Percentiles rank a stretch among this genome's conserved stretches.
phyloP scores from a whole-genome alignment of 768 basidiomycete genomes.

The Auriculariales sp. region DNA sequence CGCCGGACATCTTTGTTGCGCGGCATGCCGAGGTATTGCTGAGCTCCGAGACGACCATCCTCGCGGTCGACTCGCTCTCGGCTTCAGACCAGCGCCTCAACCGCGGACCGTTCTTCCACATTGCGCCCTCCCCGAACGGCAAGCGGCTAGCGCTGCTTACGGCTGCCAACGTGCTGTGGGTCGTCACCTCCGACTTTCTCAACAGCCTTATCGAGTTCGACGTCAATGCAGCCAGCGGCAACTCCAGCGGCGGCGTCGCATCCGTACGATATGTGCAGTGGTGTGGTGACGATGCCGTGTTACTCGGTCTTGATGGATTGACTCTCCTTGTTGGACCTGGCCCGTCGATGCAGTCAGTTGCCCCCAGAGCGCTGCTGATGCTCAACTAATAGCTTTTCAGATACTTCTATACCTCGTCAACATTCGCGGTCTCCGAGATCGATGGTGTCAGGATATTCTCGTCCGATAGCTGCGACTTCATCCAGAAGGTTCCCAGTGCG shows the following conservation, averaged over 20 bases:
- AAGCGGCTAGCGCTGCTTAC: slow-evolving; percentile 81
- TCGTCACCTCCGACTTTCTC: slow-evolving; percentile 90
- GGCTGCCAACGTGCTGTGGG: slow-evolving; percentile 61
- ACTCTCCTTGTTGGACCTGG: slow-evolving; percentile 88
- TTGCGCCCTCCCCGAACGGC: slow-evolving; percentile 87
- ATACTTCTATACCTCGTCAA: slow-evolving; percentile 64
- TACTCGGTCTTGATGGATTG: slow-evolving; percentile 67
- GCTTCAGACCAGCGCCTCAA: slow-evolving; percentile 75
- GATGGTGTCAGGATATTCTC: slow-evolving; percentile 83
- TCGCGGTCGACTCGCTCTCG: slow-evolving; percentile 81
- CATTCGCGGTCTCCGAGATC: slow-evolving; percentile 68
- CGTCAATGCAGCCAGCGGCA: slow-evolving; percentile 29
- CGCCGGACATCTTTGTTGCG: slow-evolving; percentile 78
- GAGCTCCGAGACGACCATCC: slow-evolving; percentile 65
- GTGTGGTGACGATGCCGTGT: slow-evolving; percentile 93
- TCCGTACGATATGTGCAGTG: slow-evolving; percentile 65
- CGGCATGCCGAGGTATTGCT: slow-evolving; percentile 83
- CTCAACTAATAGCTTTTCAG: slow-evolving; percentile 25
- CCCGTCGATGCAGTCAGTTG: slow-evolving; percentile 50
- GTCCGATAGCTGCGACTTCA: slow-evolving; percentile 67
- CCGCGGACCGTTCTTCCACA: slow-evolving; percentile 76
- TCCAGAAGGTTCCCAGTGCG: slow-evolving; percentile 88
- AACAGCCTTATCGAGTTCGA: slow-evolving; percentile 80
- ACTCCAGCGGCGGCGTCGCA: slow-evolving; percentile 35
- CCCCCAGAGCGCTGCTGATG: not conserved